phyloP scores from a whole-genome alignment of 2,329 filamentous ascomycete genomes.

The Cephalotrichum gorgonifer region DNA sequence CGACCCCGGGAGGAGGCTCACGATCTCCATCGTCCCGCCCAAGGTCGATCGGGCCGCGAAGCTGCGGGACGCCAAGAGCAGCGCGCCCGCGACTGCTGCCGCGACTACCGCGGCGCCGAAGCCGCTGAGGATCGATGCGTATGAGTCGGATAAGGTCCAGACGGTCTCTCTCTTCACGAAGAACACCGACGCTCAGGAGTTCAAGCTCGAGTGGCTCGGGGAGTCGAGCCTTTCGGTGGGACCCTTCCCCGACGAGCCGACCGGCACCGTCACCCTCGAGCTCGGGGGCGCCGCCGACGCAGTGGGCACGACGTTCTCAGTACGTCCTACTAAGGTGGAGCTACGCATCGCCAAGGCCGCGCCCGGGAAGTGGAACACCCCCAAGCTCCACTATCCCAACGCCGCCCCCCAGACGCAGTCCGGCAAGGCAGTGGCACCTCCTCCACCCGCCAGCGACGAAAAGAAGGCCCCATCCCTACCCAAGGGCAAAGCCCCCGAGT shows the following conservation, averaged over 20 bases:
- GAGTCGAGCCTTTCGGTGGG: background rate
- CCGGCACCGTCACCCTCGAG: background rate
- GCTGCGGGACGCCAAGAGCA: background rate
- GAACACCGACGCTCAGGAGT: slow-evolving; percentile 26
- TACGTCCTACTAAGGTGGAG: slow-evolving; percentile 74
- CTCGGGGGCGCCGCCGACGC: background rate
- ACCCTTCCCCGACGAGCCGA: background rate
- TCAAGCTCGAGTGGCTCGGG: slow-evolving; percentile 24
- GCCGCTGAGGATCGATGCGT: slow-evolving; percentile 13
- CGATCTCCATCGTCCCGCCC: slow-evolving; percentile 14
- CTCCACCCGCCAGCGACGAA: background rate
- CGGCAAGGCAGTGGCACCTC: too few relatives aligned
- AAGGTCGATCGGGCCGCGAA: background rate
- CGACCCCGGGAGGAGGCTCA: slow-evolving; percentile 35
- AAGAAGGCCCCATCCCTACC: background rate
- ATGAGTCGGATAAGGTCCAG: slow-evolving; percentile 13
- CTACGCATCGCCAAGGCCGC: slow-evolving; percentile 59
- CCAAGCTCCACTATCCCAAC: background rate
- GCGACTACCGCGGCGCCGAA: slow-evolving; percentile 9
- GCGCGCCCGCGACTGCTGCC: background rate
- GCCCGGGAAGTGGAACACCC: slow-evolving; percentile 57
- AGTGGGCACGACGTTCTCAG: slow-evolving; percentile 36
- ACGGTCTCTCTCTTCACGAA: slow-evolving; percentile 32
- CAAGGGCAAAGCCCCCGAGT: background rate
- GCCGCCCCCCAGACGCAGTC: background rate